Evolutionary conservation across 2,329 filamentous ascomycete species (phyloP).

Genomic region (Colletotrichum endophyticum): DNA sequence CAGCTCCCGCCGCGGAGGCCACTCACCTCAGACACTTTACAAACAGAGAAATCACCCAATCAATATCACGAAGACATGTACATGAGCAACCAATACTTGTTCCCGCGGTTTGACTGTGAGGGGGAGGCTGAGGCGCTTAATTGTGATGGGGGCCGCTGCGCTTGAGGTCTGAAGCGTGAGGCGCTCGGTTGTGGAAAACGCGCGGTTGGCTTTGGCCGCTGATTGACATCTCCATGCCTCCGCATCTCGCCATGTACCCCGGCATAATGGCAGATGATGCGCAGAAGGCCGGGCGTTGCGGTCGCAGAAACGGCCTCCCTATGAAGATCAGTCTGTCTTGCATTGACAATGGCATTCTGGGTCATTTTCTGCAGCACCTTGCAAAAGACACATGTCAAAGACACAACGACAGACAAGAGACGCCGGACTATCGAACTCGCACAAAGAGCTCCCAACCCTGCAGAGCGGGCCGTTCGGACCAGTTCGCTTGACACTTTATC

Average conservation of each 20-base stretch:
- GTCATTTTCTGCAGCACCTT: not conserved
- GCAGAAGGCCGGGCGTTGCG: not conserved
- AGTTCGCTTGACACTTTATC: not conserved
- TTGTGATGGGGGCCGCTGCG: not conserved
- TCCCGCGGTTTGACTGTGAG: not conserved
- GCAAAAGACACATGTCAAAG: not conserved
- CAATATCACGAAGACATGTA: not conserved
- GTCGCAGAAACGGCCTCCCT: conserved; percentile 10
- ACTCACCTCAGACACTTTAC: conserved; percentile 35
- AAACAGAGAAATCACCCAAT: not conserved
- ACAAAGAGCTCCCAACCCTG: not conserved
- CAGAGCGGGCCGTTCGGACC: conserved; percentile 18
- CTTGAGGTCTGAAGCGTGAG: not conserved
- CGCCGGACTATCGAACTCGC: not conserved
- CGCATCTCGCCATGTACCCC: not conserved
- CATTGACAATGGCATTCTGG: not conserved
- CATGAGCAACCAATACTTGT: not conserved
- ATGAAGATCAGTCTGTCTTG: conserved; percentile 3
- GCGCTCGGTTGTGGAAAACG: not conserved
- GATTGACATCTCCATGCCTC: not conserved
- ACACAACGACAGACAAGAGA: not conserved
- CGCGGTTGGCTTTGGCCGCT: not conserved
- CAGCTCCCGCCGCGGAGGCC: conserved; percentile 30
- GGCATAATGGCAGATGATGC: not conserved
- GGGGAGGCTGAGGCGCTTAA: not conserved